Evolutionary conservation across 2,329 filamentous ascomycete genomes (phyloP), one percentile per base, ranked within the genome.

Genomic region (Fusarium equiseti): DNA sequence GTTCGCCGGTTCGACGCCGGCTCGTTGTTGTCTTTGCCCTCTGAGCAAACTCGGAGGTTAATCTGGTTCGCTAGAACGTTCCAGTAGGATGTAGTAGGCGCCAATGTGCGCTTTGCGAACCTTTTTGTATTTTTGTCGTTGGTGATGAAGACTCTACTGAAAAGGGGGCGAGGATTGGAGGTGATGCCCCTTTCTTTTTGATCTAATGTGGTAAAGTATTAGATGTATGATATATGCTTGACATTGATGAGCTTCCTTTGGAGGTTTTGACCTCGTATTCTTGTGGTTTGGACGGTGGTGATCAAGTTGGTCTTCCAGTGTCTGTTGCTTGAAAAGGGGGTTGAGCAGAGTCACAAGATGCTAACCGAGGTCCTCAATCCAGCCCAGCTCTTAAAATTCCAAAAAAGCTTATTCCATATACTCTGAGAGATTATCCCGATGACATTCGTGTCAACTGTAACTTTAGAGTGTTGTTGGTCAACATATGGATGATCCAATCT

Each of bases 81-180:
- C 50, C n/a, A 32, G 62, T 61, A 35, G 59, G 51, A 58, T 48
- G 50, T 65, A 65, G 59, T 65, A 65, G 62, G 59, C 59, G 45
- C 40, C 59, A 27, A 50, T 38, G 35, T 38, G 62, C 50, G 51
- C 62, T 64, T 57, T 64, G 62, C 62, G 50, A 65, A 46, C 62
- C 59, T 65, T 58, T 63, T 56, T 38, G 35, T 38, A n/a, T 1
- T n/a, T 63, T 40, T 40, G 9, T 16, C 26, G n/a, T 18, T 29
- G 5, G 26, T 56, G 24, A 29, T 42, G 5, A 6, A 12, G 15
- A 26, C 9, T 8, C 22, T 31, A 27, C 18, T 26, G 11, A 40
- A 7, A 52, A 1, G 24, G 18, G 20, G 16, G 13, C 8, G 10
- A 5, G 6, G 8, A 6, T 4, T n/a, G 4, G 2, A 44, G 5